phyloP scores from a whole-genome alignment of 2,329 filamentous ascomycete species.

The Lachnellula willkommii region DNA sequence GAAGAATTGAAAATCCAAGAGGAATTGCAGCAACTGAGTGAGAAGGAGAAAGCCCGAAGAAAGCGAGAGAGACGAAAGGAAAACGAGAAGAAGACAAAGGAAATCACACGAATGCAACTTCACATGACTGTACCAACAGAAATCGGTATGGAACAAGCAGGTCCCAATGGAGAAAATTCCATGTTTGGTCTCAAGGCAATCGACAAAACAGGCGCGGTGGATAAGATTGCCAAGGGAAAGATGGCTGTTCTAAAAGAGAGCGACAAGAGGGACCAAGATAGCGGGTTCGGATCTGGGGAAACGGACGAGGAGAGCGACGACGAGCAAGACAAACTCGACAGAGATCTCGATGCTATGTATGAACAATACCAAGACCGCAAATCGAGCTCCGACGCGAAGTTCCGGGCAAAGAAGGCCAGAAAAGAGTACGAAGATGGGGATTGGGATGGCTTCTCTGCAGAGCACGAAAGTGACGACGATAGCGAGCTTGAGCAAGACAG shows the following conservation, averaged over 20 bases:
- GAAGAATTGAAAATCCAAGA: conserved; percentile 88
- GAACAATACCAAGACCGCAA: conserved; percentile 76
- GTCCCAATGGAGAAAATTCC: conserved; percentile 69
- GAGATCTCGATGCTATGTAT: conserved; percentile 83
- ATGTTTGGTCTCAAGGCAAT: conserved; percentile 84
- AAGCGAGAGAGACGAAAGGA: conserved; percentile 81
- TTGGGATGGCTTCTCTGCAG: conserved; percentile 82
- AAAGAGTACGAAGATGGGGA: conserved; percentile 79
- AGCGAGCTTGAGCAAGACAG: conserved; percentile 55
- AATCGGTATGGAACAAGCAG: conserved; percentile 84
- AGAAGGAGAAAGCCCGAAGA: conserved; percentile 69
- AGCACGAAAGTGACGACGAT: conserved; percentile 53
- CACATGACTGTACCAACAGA: conserved; percentile 96
- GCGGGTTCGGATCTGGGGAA: conserved; percentile 49
- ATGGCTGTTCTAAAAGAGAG: conserved; percentile 65
- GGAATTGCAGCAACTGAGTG: conserved; percentile 75
- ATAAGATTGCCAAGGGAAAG: conserved; percentile 67
- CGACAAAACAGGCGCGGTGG: conserved; percentile 67
- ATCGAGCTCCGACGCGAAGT: conserved; percentile 77
- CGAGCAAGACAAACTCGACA: conserved; percentile 76
- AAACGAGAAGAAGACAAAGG: conserved; percentile 90
- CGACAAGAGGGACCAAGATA: conserved; percentile 56
- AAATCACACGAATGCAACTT: conserved; percentile 94
- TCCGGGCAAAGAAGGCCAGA: conserved; percentile 81
- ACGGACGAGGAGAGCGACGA: conserved; percentile 64